Base-by-base conservation (phyloP, 1,284 basidiomycete species). In the Ustilago xerochloae region DNA sequence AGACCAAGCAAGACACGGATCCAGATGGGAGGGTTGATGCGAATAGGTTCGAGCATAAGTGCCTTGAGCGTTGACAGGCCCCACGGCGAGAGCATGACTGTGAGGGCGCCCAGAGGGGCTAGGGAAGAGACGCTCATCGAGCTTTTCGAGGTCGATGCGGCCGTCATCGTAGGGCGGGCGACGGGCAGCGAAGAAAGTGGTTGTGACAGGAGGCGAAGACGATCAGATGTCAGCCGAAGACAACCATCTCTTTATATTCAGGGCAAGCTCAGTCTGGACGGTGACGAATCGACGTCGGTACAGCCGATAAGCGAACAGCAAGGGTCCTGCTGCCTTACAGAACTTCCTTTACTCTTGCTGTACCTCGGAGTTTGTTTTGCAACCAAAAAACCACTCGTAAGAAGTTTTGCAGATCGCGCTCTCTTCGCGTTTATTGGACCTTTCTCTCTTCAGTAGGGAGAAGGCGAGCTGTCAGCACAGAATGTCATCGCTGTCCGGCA, bases 1-100 rank as follows among this genome's bases (percentile, higher is more conserved):
- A 72, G 38, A 12, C 41, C 41, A 24, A 79, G 39, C 28, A 77
- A 26, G 29, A 60, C n/a, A 15, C 67, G 59, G 18, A 79, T 30
- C 75, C 75, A 79, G 26, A 46, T 43, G 4, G 71, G 72, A 16
- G 67, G 72, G 38, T 66, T 63, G 53, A 74, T 41, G 13, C 56
- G 54, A 24, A 75, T 59, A 1, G 63, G 67, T 8, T 65, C 56
- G 39, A 62, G 49, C 30, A 66, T 20, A 1, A 66, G 32, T 4
- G 48, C 20, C 28, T 56, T 60, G 52, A 60, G 39, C 13, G 36
- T 56, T 15, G 63, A 52, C 35, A 45, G 35, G 10, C 63, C 63
- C 63, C 63, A 66, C 2, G 57, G 47, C 10, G 63, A 39, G 16
- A 66, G 41, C 47, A 66, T 46, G 29, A 55, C 22, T 33, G 51